Evolutionary conservation across 2,329 filamentous ascomycete genomes (phyloP).

Genomic region (Diaporthe destruens): DNA sequence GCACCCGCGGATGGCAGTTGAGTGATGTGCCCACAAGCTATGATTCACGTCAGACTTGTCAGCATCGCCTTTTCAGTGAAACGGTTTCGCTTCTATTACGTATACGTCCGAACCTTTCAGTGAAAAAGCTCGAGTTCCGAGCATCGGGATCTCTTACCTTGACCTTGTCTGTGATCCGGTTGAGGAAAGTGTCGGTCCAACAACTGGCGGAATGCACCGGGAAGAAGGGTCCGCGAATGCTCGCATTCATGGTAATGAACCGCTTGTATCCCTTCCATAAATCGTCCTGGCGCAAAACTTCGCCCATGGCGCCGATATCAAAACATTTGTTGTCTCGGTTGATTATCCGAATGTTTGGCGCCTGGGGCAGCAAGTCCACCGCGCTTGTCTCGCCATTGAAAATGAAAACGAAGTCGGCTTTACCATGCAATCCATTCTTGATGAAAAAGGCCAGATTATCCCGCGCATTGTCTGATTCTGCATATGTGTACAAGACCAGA

Average conservation of each 20-base stretch:
- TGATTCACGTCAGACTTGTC: background rate
- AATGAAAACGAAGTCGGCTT: slow-evolving; percentile 54
- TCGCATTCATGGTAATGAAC: slow-evolving; percentile 52
- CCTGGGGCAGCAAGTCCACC: slow-evolving; percentile 44
- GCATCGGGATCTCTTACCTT: slow-evolving; percentile 46
- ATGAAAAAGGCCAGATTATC: slow-evolving; percentile 52
- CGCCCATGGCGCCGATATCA: slow-evolving; percentile 50
- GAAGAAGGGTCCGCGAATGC: slow-evolving; percentile 51
- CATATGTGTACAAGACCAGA: slow-evolving; percentile 51
- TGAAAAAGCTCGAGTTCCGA: no score
- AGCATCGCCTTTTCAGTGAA: background rate
- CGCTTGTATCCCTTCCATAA: slow-evolving; percentile 51
- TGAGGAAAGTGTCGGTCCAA: slow-evolving; percentile 51
- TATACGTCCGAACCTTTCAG: background rate
- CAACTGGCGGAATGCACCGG: slow-evolving; percentile 49
- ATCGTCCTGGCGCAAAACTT: slow-evolving; percentile 48
- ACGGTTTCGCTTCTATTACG: no score
- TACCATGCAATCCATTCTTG: slow-evolving; percentile 49
- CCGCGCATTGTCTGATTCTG: slow-evolving; percentile 49
- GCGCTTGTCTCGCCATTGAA: slow-evolving; percentile 50
- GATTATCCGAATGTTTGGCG: slow-evolving; percentile 49
- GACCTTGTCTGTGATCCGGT: slow-evolving; percentile 48
- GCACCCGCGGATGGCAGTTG: slow-evolving; percentile 50
- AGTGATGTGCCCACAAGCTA: slow-evolving; percentile 53
- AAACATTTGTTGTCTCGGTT: slow-evolving; percentile 48